These are phyloP conservation scores for Apiospora koreana DNA, from an alignment of 2,329 filamentous ascomycete species.

Conservation along the genomic window DNA sequence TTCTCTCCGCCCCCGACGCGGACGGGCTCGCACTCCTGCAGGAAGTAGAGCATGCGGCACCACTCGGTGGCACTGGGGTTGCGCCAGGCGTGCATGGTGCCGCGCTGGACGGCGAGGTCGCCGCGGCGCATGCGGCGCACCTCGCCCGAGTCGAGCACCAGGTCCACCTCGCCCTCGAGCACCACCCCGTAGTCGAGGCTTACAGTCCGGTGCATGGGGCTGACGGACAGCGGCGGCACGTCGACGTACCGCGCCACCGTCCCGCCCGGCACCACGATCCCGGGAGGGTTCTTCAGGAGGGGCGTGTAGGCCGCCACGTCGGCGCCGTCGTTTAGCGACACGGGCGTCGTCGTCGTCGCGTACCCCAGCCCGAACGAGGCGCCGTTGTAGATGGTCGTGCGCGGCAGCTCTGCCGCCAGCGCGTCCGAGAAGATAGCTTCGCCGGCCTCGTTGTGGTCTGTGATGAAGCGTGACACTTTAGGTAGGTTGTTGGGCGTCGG, in stretches of 20 bases:
- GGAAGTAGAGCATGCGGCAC: conserved; percentile 39
- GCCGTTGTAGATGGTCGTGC: conserved; percentile 32
- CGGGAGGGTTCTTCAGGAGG: conserved; percentile 46
- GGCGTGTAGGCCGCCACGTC: conserved; percentile 48
- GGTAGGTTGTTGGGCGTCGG: conserved; percentile 20
- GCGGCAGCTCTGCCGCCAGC: conserved; percentile 25
- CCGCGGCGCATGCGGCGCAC: conserved; percentile 42
- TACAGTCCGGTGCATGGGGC: conserved; percentile 48
- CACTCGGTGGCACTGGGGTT: conserved; percentile 39
- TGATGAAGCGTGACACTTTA: conserved; percentile 28
- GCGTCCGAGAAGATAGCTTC: conserved; percentile 35
- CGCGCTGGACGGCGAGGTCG: conserved; percentile 50
- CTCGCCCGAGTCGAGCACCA: conserved; percentile 49
- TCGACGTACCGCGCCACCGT: conserved; percentile 47
- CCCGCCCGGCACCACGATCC: conserved; percentile 47
- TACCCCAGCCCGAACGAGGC: conserved; percentile 51
- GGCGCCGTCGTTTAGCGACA: conserved; percentile 43
- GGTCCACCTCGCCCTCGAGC: conserved; percentile 49
- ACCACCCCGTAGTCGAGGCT: conserved; percentile 52
- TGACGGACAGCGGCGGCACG: conserved; percentile 40
- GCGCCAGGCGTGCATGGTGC: conserved; percentile 44
- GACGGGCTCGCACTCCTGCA: conserved; percentile 27
- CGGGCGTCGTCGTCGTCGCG: conserved; percentile 48
- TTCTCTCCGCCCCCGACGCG: conserved; percentile 18
- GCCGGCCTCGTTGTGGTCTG: conserved; percentile 35